A percentile compares a stretch with the other conserved stretches of the same genome.
Conservation (phyloP, 257 asterid species). For the Rehmannia glutinosa region DNA sequence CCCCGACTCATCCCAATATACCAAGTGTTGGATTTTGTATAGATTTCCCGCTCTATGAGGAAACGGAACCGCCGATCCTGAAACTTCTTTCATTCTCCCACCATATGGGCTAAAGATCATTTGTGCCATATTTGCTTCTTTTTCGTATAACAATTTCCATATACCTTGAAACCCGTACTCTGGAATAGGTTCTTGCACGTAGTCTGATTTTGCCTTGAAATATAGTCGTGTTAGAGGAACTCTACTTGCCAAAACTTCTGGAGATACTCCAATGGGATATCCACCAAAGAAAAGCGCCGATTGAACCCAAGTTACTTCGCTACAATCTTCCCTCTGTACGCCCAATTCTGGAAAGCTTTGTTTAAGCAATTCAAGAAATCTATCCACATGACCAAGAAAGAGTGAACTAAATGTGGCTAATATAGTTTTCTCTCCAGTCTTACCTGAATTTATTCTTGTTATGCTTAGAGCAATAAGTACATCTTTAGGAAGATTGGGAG, state of each 20-base stretch:
- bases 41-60: conserved; percentile 34
- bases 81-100: conserved; percentile 30
- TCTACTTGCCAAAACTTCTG: too few species aligned
- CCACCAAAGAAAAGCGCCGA: conserved; percentile 19
- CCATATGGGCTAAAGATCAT: conserved; percentile 27
- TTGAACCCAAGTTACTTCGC: conserved; percentile 19
- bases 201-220: conserved; percentile 21
- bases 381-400: conserved; percentile 16
- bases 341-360: conserved; percentile 23
- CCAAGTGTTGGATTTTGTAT: conserved; percentile 16
- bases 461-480: too few species aligned
- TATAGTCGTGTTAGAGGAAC: too few species aligned
- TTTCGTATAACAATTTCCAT: conserved; percentile 28
- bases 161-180: too few species aligned
- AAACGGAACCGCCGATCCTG: conserved; percentile 18
- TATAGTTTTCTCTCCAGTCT: not conserved
- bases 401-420: not conserved
- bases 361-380: not conserved
- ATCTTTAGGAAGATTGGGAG: conserved; percentile 10
- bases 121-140: conserved; percentile 29
- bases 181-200: not conserved
- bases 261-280: too few species aligned
- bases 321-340: not conserved
- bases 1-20: conserved; percentile 12
- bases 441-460: too few species aligned